Evolutionary conservation across 225 moss, liverwort and hornwort species (phyloP).

Genomic region (Pseudoscleropodium purum): DNA sequence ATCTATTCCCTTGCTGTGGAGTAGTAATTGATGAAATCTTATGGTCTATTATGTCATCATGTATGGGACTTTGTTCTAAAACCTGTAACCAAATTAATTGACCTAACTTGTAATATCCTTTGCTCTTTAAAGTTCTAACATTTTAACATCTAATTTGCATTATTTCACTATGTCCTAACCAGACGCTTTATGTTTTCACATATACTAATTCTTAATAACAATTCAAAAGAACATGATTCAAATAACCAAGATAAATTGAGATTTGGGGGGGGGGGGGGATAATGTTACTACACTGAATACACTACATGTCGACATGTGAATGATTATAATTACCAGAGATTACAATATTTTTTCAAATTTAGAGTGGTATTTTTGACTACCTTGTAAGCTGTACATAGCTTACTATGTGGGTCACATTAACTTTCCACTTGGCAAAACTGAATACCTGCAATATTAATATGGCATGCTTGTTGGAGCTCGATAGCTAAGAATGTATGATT

Average conservation of each 20-base stretch:
- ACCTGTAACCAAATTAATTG: too few relatives aligned
- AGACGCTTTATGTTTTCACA: neutral
- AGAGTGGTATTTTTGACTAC: too few relatives aligned
- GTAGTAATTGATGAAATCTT: too few relatives aligned
- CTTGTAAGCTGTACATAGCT: neutral
- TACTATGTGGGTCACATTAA: neutral
- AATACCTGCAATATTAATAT: too few relatives aligned
- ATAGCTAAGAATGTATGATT: neutral
- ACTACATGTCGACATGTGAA: neutral
- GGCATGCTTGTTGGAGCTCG: neutral
- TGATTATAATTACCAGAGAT: neutral
- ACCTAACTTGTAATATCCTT: too few relatives aligned
- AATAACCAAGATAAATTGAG: neutral
- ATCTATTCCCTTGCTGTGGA: neutral
- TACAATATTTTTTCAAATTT: neutral
- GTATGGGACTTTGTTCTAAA: too few relatives aligned
- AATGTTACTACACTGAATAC: neutral
- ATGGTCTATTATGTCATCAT: too few relatives aligned
- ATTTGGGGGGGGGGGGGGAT: accelerated
- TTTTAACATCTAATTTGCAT: neutral
- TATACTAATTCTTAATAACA: neutral
- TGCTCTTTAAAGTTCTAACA: neutral
- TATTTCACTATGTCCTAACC: neutral
- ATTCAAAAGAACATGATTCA: neutral
- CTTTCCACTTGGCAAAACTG: neutral